These are phyloP conservation scores for Ceratocystis colombiana DNA, from an alignment of 2,329 filamentous ascomycete genomes.

Conservation along the genomic window DNA sequence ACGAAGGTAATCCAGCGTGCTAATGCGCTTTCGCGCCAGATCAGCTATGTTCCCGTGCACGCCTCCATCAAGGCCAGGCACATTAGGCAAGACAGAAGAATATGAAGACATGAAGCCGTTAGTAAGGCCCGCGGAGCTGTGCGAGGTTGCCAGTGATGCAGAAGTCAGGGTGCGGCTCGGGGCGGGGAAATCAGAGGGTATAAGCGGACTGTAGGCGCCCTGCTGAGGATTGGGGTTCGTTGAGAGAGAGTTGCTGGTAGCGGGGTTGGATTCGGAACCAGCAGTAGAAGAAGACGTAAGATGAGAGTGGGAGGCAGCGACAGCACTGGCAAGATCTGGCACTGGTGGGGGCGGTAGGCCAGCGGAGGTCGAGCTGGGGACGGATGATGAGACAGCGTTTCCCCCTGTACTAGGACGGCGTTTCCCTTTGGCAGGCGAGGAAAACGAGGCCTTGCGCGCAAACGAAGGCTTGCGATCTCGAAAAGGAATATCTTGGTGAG, in stretches of 20 bases:
- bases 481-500: slow-evolving; percentile 26
- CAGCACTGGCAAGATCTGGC: slow-evolving; percentile 44
- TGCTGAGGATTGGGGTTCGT: background rate
- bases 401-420: slow-evolving; percentile 36
- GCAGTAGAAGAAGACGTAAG: slow-evolving; percentile 28
- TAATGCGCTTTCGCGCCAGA: slow-evolving; percentile 81
- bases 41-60: slow-evolving; percentile 64
- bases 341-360: slow-evolving; percentile 40
- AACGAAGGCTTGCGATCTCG: slow-evolving; percentile 43
- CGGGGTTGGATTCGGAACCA: slow-evolving; percentile 4
- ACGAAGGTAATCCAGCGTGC: slow-evolving; percentile 81
- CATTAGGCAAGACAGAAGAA: slow-evolving; percentile 19
- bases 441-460: slow-evolving; percentile 44
- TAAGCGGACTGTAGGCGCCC: slow-evolving; percentile 23
- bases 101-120: slow-evolving; percentile 22
- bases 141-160: slow-evolving; percentile 12
- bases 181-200: slow-evolving; percentile 24
- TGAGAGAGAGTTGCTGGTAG: background rate
- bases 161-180: slow-evolving; percentile 22
- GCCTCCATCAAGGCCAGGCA: slow-evolving; percentile 37
- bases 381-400: slow-evolving; percentile 34
- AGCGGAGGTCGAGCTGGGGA: slow-evolving; percentile 30
- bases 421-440: slow-evolving; percentile 32
- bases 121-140: slow-evolving; percentile 4
- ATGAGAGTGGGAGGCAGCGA: slow-evolving; percentile 33